Evolutionary conservation across 2,329 filamentous ascomycete genomes (phyloP).

Genomic region (Fusarium sacchari): DNA sequence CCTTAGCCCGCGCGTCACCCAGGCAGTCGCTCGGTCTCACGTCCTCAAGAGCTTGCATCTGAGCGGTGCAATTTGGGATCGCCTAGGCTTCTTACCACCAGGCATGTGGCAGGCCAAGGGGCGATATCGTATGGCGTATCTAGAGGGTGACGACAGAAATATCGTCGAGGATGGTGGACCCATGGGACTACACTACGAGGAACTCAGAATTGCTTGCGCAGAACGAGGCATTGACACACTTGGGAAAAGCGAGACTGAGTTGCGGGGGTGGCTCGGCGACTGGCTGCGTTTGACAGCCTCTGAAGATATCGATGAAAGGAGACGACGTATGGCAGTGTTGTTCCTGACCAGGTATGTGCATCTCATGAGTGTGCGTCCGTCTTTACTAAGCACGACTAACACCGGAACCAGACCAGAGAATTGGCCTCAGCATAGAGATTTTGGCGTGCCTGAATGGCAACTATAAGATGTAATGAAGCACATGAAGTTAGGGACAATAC

Average conservation of each 20-base stretch:
- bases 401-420: conserved; percentile 48
- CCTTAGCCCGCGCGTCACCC: conserved; percentile 47
- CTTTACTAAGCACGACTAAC: conserved; percentile 14
- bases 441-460: conserved; percentile 55
- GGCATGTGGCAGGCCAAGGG: conserved; percentile 66
- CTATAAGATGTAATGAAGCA: conserved; percentile 40
- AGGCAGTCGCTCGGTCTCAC: conserved; percentile 48
- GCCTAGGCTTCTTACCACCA: conserved; percentile 58
- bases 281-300: conserved; percentile 61
- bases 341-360: conserved; percentile 54
- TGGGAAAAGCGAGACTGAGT: conserved; percentile 65
- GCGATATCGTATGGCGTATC: conserved; percentile 65
- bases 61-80: conserved; percentile 61
- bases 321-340: conserved; percentile 52
- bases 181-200: conserved; percentile 65
- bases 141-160: conserved; percentile 77
- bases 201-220: conserved; percentile 75
- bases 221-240: conserved; percentile 73
- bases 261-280: conserved; percentile 58
- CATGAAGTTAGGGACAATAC: background rate
- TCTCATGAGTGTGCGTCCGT: background rate
- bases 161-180: conserved; percentile 70
- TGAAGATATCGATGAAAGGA: conserved; percentile 50
- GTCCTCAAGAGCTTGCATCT: conserved; percentile 57
- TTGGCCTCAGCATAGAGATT: conserved; percentile 54